Evolutionary conservation across 805 yeast species (phyloP).

Genomic region (Wickerhamiella bombiphila): DNA sequence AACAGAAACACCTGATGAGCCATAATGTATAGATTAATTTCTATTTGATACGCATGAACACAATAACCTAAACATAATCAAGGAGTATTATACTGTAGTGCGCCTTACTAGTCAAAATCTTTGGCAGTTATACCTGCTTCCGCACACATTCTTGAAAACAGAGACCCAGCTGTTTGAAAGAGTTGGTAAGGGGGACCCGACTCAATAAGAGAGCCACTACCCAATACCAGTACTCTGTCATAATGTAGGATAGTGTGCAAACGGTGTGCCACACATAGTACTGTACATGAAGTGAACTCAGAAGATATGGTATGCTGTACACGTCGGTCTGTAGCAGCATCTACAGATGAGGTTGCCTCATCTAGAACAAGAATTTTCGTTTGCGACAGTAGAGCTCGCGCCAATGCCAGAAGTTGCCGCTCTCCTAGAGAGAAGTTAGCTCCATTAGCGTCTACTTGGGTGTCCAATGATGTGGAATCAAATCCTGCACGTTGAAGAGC

Average conservation of each 20-base stretch:
- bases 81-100: too few species aligned
- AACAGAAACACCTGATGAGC: too few species aligned
- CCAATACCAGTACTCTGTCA: conserved; percentile 46
- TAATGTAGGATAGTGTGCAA: conserved; percentile 44
- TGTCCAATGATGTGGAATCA: conserved; percentile 31
- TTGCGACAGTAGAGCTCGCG: conserved; percentile 54
- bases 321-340: conserved; percentile 54
- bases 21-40: too few species aligned
- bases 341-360: conserved; percentile 68
- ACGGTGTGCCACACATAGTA: conserved; percentile 61
- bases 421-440: conserved; percentile 19
- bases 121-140: too few species aligned
- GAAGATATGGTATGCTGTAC: conserved; percentile 44
- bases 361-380: conserved; percentile 50
- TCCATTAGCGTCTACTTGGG: conserved; percentile 46
- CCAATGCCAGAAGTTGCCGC: conserved; percentile 30
- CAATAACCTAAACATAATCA: too few species aligned
- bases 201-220: conserved; percentile 41
- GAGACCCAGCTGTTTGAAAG: too few species aligned
- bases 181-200: conserved; percentile 39
- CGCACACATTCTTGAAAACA: too few species aligned
- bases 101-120: too few species aligned
- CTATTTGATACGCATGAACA: too few species aligned
- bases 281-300: conserved; percentile 49
- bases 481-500: conserved; percentile 41